Evolutionary conservation across 1,139 yeast genomes (phyloP), one percentile per base, ranked within the genome.

Genomic region (Yamadazyma dushanensis): DNA sequence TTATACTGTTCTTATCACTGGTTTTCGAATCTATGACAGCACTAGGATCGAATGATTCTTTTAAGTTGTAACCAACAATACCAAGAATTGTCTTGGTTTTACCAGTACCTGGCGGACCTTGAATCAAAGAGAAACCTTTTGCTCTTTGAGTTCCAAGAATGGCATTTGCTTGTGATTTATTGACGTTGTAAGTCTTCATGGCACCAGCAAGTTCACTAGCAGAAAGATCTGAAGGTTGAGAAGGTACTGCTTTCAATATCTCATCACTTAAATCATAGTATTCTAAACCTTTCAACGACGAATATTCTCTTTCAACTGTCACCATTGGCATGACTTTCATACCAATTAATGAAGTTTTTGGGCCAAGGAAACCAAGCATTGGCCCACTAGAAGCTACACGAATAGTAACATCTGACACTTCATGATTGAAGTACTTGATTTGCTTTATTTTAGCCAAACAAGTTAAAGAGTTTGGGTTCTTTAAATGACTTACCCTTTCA

Each of bases 91-190:
- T 94, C 55, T 92, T 94, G 1, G 99, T 94, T 57, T 94, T 94
- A 66, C 98, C 98, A 0, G 98, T 92, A 62, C 97, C 97, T 0
- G 97, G 97, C 1, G 97, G 97, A 41, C 98, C 99, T 63, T 92
- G 98, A 56, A 92, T 89, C 35, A 92, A 69, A 0, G 95, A 83
- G 55, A 94, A 88, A 0, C 98, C 99, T 3, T 67, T 68, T 7
- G 76, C 70, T 18, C 67, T 58, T 31, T 79, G 78, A 0, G 96
- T 76, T 1, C 90, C 87, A 21, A 82, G 69, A 39, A 92, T 86
- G 0, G 98, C 98, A 31, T 63, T 70, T 0, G 97, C 97, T 59
- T 94, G 98, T 0, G 97, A 90, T 25, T 73, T 73, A 59, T 94
- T 94, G 22, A 89, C 84, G 20, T 73, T 68, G 49, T 80, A 85